Percentiles rank a stretch among this genome's conserved stretches.
phyloP scores from a whole-genome alignment of 2,329 filamentous ascomycete species.

The Chaetomium globosum region DNA sequence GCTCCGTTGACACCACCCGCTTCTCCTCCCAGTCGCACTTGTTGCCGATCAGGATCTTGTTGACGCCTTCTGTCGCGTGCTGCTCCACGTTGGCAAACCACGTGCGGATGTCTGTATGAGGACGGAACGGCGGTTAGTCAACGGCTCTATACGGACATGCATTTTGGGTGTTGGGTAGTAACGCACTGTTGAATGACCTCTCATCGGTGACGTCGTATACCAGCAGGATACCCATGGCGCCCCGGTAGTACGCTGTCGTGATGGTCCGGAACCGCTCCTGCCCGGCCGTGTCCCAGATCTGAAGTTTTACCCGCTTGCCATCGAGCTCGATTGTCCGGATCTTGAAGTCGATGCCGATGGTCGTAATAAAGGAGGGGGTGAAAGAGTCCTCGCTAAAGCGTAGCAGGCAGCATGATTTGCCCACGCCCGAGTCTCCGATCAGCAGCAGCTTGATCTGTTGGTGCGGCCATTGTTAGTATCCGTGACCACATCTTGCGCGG shows the following conservation, averaged over 20 bases:
- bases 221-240: slow-evolving; percentile 95
- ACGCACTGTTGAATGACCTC: slow-evolving; percentile 89
- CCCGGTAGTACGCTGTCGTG: slow-evolving; percentile 97
- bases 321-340: slow-evolving; percentile 98
- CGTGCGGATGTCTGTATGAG: slow-evolving; percentile 81
- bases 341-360: slow-evolving; percentile 99
- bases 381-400: slow-evolving; percentile 98
- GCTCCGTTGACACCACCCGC: slow-evolving; percentile 88
- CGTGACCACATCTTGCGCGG: slow-evolving; percentile 6
- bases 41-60: slow-evolving; percentile 99
- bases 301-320: slow-evolving; percentile 97
- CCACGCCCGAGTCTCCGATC: slow-evolving; percentile 94
- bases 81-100: slow-evolving; percentile 99
- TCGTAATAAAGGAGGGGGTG: slow-evolving; percentile 97
- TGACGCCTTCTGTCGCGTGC: slow-evolving; percentile 96
- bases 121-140: slow-evolving; percentile 9
- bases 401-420: slow-evolving; percentile 95
- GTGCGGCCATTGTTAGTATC: slow-evolving; percentile 24
- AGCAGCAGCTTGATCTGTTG: slow-evolving; percentile 90
- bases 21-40: slow-evolving; percentile 99
- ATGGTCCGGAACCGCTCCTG: slow-evolving; percentile 99
- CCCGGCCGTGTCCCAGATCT: slow-evolving; percentile 99
- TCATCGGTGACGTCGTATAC: slow-evolving; percentile 99
- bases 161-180: slow-evolving; percentile 18
- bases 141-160: neutral